A percentile compares a stretch with the other conserved stretches of the same genome.
Evolutionary conservation across 2,329 filamentous ascomycete species (phyloP).

Genomic region (Aaosphaeria pasadenensis): DNA sequence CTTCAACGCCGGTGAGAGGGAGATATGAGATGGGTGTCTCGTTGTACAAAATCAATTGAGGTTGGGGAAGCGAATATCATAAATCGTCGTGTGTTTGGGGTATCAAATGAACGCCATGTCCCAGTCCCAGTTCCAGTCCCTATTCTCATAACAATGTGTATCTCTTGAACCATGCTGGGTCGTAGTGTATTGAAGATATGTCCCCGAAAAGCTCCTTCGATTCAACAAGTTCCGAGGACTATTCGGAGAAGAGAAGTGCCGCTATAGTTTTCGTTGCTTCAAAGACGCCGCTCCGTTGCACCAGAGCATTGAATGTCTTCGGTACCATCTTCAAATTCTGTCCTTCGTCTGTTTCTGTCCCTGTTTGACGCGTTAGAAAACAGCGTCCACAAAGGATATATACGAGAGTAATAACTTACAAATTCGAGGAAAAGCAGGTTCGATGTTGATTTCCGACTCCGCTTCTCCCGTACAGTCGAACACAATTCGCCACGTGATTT

Average conservation of each 20-base stretch:
- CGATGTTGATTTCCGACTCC: constrained; percentile 54
- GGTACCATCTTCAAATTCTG: constrained; percentile 58
- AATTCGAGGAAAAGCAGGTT: constrained; percentile 57
- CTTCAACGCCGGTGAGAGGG: too few relatives aligned
- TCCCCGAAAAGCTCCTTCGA: too few relatives aligned
- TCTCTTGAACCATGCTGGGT: too few relatives aligned
- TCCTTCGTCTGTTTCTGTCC: constrained; percentile 58
- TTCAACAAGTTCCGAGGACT: neutral
- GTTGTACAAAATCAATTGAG: too few relatives aligned
- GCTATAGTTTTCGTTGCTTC: constrained; percentile 59
- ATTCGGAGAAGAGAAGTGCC: constrained; percentile 49
- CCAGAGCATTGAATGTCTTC: constrained; percentile 58
- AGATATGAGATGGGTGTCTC: too few relatives aligned
- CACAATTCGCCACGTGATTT: constrained; percentile 60
- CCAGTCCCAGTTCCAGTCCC: too few relatives aligned
- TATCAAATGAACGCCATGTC: too few relatives aligned
- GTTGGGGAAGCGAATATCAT: too few relatives aligned
- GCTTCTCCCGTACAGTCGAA: constrained; percentile 76
- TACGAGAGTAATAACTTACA: constrained; percentile 54
- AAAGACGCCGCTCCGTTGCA: constrained; percentile 55
- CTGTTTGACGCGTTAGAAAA: constrained; percentile 6
- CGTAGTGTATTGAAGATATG: too few relatives aligned
- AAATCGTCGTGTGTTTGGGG: too few relatives aligned
- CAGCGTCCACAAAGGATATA: neutral
- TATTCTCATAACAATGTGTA: too few relatives aligned